Conservation (phyloP, 148 eudicot genomes). For the Chenopodium berlandieri region DNA sequence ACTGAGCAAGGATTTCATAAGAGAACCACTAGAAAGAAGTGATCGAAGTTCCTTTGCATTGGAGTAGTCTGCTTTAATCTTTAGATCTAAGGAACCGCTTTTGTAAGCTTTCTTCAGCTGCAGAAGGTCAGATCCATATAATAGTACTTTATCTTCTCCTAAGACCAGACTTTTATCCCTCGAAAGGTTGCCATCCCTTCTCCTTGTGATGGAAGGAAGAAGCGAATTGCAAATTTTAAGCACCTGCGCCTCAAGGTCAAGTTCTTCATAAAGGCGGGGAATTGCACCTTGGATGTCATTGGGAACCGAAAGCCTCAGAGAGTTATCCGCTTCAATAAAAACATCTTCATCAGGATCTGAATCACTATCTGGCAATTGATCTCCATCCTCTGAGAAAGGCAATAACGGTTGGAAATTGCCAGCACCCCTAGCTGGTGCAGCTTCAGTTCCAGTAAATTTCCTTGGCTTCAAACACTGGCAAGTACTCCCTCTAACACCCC, state of each 20-base stretch:
- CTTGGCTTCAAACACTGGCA: constrained; percentile 98
- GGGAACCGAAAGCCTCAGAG: constrained; percentile 66
- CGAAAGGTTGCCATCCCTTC: constrained; percentile 69
- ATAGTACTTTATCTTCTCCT: constrained; percentile 66
- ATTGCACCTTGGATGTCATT: constrained; percentile 64
- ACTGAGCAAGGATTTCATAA: constrained; percentile 91
- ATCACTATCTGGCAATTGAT: constrained; percentile 91
- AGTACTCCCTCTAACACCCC: constrained; percentile 97
- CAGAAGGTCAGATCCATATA: constrained; percentile 63
- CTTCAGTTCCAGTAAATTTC: constrained; percentile 58
- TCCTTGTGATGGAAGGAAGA: constrained; percentile 66
- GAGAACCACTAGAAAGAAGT: constrained; percentile 85
- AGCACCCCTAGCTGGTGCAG: constrained; percentile 43
- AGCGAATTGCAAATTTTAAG: constrained; percentile 68
- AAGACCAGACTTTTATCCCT: constrained; percentile 59
- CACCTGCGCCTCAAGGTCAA: constrained; percentile 77
- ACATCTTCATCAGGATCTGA: constrained; percentile 90
- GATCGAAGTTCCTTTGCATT: constrained; percentile 93
- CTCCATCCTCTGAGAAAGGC: constrained; percentile 80
- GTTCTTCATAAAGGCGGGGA: constrained; percentile 71
- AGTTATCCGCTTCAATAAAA: constrained; percentile 54
- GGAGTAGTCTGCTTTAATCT: constrained; percentile 95
- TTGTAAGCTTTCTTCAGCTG: constrained; percentile 97
- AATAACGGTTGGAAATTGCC: constrained; percentile 72
- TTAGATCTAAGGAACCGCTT: constrained; percentile 93